Conservation (phyloP, 306 rosid genomes). For the Corylus avellana region DNA sequence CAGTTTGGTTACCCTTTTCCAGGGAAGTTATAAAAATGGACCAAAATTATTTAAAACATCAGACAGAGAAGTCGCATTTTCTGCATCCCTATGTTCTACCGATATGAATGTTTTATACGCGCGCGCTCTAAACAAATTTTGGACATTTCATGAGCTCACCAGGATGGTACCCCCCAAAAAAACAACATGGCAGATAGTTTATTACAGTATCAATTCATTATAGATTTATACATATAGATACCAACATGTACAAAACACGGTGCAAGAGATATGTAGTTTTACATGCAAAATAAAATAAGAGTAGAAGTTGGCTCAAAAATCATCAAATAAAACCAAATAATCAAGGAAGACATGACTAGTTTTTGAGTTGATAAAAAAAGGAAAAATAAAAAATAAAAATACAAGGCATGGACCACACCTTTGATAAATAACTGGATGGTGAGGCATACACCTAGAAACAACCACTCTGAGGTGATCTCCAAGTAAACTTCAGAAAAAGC, state of each 20-base stretch:
- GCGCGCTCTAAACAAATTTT: not conserved
- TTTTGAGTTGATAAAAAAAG: no score
- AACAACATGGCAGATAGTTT: not conserved
- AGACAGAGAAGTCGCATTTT: not conserved
- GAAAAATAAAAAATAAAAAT: no score
- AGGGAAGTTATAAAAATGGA: not conserved
- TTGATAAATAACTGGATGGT: no score
- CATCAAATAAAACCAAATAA: no score
- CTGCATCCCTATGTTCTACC: not conserved
- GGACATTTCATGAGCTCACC: not conserved
- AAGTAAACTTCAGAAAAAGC: no score
- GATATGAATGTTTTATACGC: not conserved
- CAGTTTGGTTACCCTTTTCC: not conserved
- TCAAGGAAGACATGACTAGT: no score
- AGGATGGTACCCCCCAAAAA: not conserved
- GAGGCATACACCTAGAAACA: no score
- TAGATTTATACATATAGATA: not conserved
- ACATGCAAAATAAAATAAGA: no score
- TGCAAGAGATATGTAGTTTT: no score
- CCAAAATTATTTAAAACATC: not conserved
- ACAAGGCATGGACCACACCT: no score
- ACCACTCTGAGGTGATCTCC: no score
- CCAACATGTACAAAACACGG: not conserved
- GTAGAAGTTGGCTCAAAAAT: no score
- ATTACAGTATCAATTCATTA: not conserved